A percentile compares a stretch with the other conserved stretches of the same genome.
phyloP scores from a whole-genome alignment of 495 filamentous ascomycete species.

The Astrothelium macrocarpum region DNA sequence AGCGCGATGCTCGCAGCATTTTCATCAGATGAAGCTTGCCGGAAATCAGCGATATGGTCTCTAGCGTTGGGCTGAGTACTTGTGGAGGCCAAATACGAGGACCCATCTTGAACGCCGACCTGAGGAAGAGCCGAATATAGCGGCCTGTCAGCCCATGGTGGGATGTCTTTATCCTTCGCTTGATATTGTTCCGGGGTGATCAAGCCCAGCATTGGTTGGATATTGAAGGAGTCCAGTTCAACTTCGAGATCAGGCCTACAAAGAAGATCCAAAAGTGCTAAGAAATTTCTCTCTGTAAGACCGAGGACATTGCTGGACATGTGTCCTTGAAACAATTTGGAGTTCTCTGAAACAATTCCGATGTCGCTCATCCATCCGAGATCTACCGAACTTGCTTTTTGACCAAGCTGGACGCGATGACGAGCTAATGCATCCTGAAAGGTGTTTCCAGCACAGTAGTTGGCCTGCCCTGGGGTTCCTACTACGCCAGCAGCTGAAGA shows the following conservation, averaged over 20 bases:
- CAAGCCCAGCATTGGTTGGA: not conserved
- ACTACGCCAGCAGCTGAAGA: slow-evolving; percentile 11
- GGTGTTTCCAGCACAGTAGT: slow-evolving; percentile 6
- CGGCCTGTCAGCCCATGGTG: not conserved
- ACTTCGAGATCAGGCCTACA: not conserved
- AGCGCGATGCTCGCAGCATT: not conserved
- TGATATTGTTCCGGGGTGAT: not conserved
- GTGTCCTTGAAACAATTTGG: not conserved
- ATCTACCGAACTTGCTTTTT: not conserved
- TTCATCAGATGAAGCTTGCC: not conserved
- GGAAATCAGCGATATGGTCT: not conserved
- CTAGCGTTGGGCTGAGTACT: not conserved
- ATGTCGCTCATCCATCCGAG: not conserved
- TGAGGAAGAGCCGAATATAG: not conserved
- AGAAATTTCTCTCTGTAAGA: not conserved
- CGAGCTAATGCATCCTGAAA: slow-evolving; percentile 5
- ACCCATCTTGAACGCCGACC: not conserved
- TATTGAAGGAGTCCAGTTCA: not conserved
- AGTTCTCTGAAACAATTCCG: not conserved
- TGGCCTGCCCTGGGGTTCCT: not conserved
- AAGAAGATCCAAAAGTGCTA: not conserved
- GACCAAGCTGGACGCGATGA: not conserved
- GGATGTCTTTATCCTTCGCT: not conserved
- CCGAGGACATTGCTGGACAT: not conserved
- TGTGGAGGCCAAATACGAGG: not conserved